Conservation (phyloP, 768 basidiomycete genomes). For the Crucibulum laeve region DNA sequence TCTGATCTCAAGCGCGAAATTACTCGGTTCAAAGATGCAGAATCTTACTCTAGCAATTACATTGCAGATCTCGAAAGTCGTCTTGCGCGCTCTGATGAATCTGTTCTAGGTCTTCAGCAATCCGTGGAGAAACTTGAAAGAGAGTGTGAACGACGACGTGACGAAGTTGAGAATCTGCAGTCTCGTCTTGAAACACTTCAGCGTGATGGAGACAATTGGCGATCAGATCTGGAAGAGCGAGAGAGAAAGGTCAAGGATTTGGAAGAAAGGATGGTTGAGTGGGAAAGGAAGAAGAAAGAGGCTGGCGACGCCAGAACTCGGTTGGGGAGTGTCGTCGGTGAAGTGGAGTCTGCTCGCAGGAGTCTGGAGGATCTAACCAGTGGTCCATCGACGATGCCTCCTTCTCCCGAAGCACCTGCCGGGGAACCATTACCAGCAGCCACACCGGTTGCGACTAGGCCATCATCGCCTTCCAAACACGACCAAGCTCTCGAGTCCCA, state of each 20-base stretch:
- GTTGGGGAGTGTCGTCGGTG: conserved; percentile 62
- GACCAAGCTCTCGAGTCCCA: conserved; percentile 52
- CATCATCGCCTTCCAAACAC: conserved; percentile 19
- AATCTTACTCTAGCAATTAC: conserved; percentile 70
- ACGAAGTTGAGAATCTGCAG: conserved; percentile 69
- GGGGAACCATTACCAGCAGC: conserved; percentile 20
- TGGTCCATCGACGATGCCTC: conserved; percentile 17
- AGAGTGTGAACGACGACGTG: conserved; percentile 70
- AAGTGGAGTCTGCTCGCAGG: conserved; percentile 67
- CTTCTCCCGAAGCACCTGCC: conserved; percentile 16
- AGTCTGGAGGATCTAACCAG: conserved; percentile 50
- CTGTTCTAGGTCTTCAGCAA: conserved; percentile 60
- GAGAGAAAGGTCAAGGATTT: conserved; percentile 74
- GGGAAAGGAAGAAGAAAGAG: conserved; percentile 68
- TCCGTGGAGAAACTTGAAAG: conserved; percentile 74
- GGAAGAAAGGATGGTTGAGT: conserved; percentile 74
- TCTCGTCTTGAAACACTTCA: conserved; percentile 63
- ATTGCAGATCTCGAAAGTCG: conserved; percentile 85
- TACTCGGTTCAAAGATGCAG: conserved; percentile 67
- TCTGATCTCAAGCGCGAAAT: conserved; percentile 84
- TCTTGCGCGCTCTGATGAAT: conserved; percentile 74
- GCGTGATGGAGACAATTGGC: conserved; percentile 77
- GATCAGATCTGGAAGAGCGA: conserved; percentile 78
- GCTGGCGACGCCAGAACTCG: conserved; percentile 63
- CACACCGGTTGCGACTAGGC: conserved; percentile 17